Evolutionary conservation across 2,329 filamentous ascomycete genomes (phyloP), one percentile per base, ranked within the genome.

Genomic region (Diaporthe aspalathi): DNA sequence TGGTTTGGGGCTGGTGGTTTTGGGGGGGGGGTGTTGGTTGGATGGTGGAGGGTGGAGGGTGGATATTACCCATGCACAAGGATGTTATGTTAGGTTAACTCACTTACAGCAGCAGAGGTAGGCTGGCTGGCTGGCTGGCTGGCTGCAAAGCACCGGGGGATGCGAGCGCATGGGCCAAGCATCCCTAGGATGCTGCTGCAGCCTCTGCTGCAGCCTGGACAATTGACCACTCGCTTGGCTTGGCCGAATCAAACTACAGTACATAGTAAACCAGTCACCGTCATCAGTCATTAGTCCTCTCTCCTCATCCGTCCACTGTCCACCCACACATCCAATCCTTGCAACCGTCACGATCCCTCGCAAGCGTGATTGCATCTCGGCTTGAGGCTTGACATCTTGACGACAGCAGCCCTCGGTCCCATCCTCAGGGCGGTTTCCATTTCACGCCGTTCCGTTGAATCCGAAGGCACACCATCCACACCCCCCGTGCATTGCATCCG

Each of bases 201-300:
- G n/a, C n/a, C n/a, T n/a, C n/a, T n/a, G 60, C 60, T 50, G 43
- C 60, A 65, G 60, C 60, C 29, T 49, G 43, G 66, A 40, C 20
- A 38, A 24, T 57, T n/a, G 60, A 65, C 43, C 40, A 38, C 66
- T 68, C 66, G 66, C 66, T 68, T 68, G 47, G n/a, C 32, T 57
- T 29, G 52, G 52, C 66, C 66, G 66, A 60, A 68, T 60, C 52
- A 68, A 27, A 60, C 24, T n/a, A n/a, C 53, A 50, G 66, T 68
- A 53, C 50, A 7, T 27, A 43, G 38, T 9, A 5, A 9, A 35
- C 43, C 27, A 45, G 50, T 47, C 60, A n/a, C n/a, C n/a, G n/a
- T n/a, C n/a, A n/a, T n/a, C 60, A 65, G 60, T 65, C 60, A 65
- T 65, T 29, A 63, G 52, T 54, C 52, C 35, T 54, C 52, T 38